These are phyloP conservation scores for Hericium erinaceus DNA, from an alignment of 768 basidiomycete genomes.

Conservation along the genomic window DNA sequence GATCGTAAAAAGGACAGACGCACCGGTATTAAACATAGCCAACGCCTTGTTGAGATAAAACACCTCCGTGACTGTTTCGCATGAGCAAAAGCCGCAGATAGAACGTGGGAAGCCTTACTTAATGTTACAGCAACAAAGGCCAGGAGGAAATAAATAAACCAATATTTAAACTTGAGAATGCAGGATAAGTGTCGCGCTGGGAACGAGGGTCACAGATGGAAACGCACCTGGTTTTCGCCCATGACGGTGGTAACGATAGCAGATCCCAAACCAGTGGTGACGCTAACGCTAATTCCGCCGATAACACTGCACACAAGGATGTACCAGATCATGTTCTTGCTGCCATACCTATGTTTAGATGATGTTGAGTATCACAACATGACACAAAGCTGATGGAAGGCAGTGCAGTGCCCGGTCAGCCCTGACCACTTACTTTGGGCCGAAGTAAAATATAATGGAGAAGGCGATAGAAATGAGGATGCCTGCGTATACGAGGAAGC, in stretches of 20 bases:
- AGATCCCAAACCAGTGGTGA: conserved; percentile 87
- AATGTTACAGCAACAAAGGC: conserved; percentile 79
- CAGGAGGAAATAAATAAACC: conserved; percentile 87
- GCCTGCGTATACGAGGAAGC: conserved; percentile 68
- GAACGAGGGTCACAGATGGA: not conserved
- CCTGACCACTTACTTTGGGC: conserved; percentile 47
- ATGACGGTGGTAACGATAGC: conserved; percentile 75
- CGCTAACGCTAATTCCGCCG: conserved; percentile 89
- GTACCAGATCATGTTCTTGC: conserved; percentile 91
- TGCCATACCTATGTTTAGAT: conserved; percentile 53
- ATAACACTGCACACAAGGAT: conserved; percentile 94
- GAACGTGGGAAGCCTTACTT: conserved; percentile 32
- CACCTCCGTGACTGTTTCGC: conserved; percentile 66
- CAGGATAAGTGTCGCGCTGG: not conserved
- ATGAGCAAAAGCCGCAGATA: conserved; percentile 9
- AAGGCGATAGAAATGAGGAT: conserved; percentile 56
- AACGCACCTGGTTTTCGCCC: conserved; percentile 68
- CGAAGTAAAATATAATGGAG: conserved; percentile 75
- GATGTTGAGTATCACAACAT: not conserved
- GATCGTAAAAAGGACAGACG: not conserved
- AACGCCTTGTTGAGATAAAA: conserved; percentile 95
- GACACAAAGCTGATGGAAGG: not conserved
- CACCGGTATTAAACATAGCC: conserved; percentile 88
- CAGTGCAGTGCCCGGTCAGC: not conserved
- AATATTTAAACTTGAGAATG: conserved; percentile 64